These are phyloP conservation scores for Alternaria sp. DNA, from an alignment of 2,329 filamentous ascomycete genomes.

Conservation along the genomic window DNA sequence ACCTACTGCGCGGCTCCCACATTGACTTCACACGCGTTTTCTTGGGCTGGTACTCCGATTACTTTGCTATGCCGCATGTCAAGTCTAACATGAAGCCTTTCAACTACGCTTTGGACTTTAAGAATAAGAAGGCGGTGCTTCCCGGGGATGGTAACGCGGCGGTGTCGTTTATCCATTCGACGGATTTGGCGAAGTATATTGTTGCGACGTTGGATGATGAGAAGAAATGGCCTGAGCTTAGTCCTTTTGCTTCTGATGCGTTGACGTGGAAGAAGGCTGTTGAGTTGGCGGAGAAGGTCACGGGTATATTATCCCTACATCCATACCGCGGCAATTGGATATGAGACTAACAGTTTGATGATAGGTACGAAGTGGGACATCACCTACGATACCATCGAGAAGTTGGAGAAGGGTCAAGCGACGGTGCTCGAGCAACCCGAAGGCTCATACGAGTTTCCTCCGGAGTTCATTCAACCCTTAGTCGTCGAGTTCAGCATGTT, in stretches of 20 bases:
- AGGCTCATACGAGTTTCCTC: slow-evolving; percentile 3
- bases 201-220: slow-evolving; percentile 11
- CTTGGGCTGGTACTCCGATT: slow-evolving; percentile 38
- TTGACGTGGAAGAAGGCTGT: slow-evolving; percentile 56
- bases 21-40: slow-evolving; percentile 34
- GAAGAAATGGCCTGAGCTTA: slow-evolving; percentile 44
- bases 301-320: too few species aligned
- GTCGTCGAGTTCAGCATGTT: slow-evolving; percentile 13
- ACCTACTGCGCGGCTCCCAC: slow-evolving; percentile 18
- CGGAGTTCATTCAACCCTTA: slow-evolving; percentile 2
- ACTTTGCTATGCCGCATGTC: slow-evolving; percentile 34
- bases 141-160: slow-evolving; percentile 19
- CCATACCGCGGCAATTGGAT: too few species aligned
- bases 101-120: slow-evolving; percentile 24
- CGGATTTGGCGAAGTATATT: slow-evolving; percentile 24
- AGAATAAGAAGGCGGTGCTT: slow-evolving; percentile 14
- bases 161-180: slow-evolving; percentile 18
- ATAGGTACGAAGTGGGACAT: slow-evolving; percentile 16
- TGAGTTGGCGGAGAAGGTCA: slow-evolving; percentile 51
- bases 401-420: slow-evolving; percentile 9
- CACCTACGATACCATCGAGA: slow-evolving; percentile 12
- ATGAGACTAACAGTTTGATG: not conserved
- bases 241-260: slow-evolving; percentile 49
- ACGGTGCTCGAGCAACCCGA: slow-evolving; percentile 15
- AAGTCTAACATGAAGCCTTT: slow-evolving; percentile 25